Percentiles rank a stretch among this genome's conserved stretches.
phyloP scores from a whole-genome alignment of 306 rosid species.

The Sophora flavescens region DNA sequence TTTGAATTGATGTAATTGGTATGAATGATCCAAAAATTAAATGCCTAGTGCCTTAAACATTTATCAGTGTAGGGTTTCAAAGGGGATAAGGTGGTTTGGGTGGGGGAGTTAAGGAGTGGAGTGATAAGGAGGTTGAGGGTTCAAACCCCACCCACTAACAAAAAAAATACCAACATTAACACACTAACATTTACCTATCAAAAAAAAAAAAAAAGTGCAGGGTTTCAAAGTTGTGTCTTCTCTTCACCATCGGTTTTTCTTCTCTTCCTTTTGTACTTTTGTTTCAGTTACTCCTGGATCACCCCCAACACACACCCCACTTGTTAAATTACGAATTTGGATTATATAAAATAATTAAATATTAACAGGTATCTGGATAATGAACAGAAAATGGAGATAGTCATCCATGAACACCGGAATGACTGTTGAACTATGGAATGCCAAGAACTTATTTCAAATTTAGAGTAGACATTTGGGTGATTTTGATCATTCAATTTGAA shows the following conservation, averaged over 20 bases:
- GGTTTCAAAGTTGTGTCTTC: slow-evolving; percentile 5
- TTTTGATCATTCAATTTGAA: neutral
- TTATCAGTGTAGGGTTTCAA: neutral
- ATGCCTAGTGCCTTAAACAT: slow-evolving; percentile 14
- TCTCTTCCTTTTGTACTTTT: neutral
- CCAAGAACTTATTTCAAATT: neutral
- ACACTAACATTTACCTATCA: no score
- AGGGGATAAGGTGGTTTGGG: no score
- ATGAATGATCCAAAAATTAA: neutral
- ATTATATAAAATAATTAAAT: neutral
- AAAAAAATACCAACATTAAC: no score
- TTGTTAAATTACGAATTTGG: no score
- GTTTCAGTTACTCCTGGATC: no score
- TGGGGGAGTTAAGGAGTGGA: no score
- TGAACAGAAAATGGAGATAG: neutral
- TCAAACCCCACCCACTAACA: no score
- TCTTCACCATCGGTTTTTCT: neutral
- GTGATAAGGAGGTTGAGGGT: no score
- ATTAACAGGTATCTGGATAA: neutral
- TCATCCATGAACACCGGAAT: neutral
- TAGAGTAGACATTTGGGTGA: slow-evolving; percentile 8
- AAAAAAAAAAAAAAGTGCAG: no score
- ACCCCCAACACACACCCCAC: no score
- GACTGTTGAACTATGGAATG: neutral
- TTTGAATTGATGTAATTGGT: slow-evolving; percentile 7